A percentile compares a stretch with the other conserved stretches of the same genome.
Conservation (phyloP, 2,329 filamentous ascomycete genomes). For the Colletotrichum tropicicola region DNA sequence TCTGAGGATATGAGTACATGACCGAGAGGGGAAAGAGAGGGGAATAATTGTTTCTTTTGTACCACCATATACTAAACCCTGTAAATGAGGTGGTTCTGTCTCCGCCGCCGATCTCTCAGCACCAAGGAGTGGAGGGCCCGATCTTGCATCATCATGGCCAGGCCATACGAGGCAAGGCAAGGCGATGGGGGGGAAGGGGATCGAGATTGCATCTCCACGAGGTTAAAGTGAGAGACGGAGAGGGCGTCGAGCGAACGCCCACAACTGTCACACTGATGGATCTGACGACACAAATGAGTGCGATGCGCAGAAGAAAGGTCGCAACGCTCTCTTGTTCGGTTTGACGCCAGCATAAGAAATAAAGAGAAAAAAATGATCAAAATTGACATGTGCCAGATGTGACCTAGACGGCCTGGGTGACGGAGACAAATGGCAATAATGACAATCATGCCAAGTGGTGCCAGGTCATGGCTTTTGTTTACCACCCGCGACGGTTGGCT, state of each 20-base stretch:
- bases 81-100: conserved; percentile 64
- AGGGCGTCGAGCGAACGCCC: conserved; percentile 70
- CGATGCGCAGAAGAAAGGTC: conserved; percentile 18
- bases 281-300: conserved; percentile 26
- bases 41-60: conserved; percentile 58
- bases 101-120: conserved; percentile 71
- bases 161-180: conserved; percentile 17
- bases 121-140: conserved; percentile 72
- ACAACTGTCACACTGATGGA: conserved; percentile 42
- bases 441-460: not conserved
- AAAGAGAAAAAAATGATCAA: conserved; percentile 21
- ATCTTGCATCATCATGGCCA: conserved; percentile 33
- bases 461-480: conserved; percentile 1
- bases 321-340: conserved; percentile 23
- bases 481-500: conserved; percentile 8
- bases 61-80: conserved; percentile 50
- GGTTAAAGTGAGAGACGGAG: conserved; percentile 76
- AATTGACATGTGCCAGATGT: conserved; percentile 8
- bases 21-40: conserved; percentile 34
- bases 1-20: conserved; percentile 30
- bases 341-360: conserved; percentile 22
- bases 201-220: conserved; percentile 64
- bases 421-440: not conserved
- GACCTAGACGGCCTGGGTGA: conserved; percentile 21
- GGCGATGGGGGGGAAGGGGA: conserved; percentile 15